Base-by-base conservation (phyloP, 2,329 filamentous ascomycete genomes). In the Xylariomycetidae sp. region DNA sequence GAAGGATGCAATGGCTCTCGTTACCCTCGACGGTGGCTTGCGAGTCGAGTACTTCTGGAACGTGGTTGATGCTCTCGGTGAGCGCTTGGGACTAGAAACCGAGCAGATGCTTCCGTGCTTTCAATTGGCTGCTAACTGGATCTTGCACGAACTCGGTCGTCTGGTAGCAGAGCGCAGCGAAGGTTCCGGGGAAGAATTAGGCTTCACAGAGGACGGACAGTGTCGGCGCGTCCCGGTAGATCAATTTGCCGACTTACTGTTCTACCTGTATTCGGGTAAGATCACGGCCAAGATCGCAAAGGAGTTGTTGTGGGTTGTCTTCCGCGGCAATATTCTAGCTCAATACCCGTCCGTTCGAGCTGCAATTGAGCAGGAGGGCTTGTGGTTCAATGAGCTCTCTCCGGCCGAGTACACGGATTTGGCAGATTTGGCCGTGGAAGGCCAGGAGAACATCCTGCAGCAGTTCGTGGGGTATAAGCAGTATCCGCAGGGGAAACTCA, bases 1-100 rank as follows among this genome's bases (percentile, higher is more conserved):
- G 6, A 92, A 92, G 54, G 92, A 98, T 51, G 89, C 90, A 2
- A 74, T 85, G 44, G 85, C 88, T 0, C 66, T 98, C 20, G 71
- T 89, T 29, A 72, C 77, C 6, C 66, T 94, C 1, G 85, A 97
- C 42, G 76, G 83, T 34, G 89, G 89, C 6, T 80, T 80, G 6
- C 75, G 89, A 26, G 64, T 92, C 4, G 82, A 95, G 46, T 96
- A 89, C 58, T 94, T 88, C 52, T 81, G 84, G 51, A 71, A 76
- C 16, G 75, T 87, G 0, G 66, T 85, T 2, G 64, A 70, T 3
- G 54, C 57, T 2, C 50, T 82, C 1, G 16, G 33, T 3, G 19
- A 37, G 10, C 29, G 42, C 16, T 31, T 48, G 33, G 25, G 44
- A 35, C 5, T 33, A 31, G 49, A 57, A 8, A 8, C 20, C n/a